Percentiles rank a stretch among this genome's conserved stretches.
phyloP scores from a whole-genome alignment of 2,329 filamentous ascomycete genomes.

The Chaetomiaceae sp. region DNA sequence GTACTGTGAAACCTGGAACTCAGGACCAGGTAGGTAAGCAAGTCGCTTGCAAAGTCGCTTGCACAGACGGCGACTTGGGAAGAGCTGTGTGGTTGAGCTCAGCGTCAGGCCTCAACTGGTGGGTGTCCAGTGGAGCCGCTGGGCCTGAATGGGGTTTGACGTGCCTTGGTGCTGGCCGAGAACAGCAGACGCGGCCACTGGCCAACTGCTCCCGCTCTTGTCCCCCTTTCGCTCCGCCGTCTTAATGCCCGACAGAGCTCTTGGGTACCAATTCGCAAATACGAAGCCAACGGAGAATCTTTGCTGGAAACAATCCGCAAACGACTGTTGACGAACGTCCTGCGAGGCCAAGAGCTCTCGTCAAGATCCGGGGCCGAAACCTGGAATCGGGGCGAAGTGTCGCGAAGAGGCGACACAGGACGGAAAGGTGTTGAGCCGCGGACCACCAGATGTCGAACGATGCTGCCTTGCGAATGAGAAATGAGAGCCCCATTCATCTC shows the following conservation, averaged over 20 bases:
- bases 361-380: background rate
- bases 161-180: background rate
- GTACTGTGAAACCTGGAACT: constrained; percentile 18
- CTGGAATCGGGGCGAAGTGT: constrained; percentile 14
- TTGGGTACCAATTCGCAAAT: constrained; percentile 26
- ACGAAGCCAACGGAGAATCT: constrained; percentile 11
- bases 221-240: constrained; percentile 17
- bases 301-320: constrained; percentile 8
- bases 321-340: background rate
- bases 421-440: constrained; percentile 14
- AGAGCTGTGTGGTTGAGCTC: constrained; percentile 23
- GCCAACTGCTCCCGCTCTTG: constrained; percentile 9
- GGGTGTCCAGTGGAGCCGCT: constrained; percentile 21
- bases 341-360: background rate
- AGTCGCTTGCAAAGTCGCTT: constrained; percentile 16
- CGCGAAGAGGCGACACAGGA: constrained; percentile 16
- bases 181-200: constrained; percentile 9
- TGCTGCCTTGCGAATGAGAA: constrained; percentile 17
- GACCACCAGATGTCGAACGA: constrained; percentile 10
- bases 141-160: constrained; percentile 10
- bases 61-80: constrained; percentile 24
- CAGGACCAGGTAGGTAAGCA: constrained; percentile 1
- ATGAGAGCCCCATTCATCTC: constrained; percentile 11
- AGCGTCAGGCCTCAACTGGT: constrained; percentile 26
- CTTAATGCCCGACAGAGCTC: constrained; percentile 28